These are phyloP conservation scores for Leucocoprinus sp. DNA, from an alignment of 768 basidiomycete genomes.

Conservation along the genomic window DNA sequence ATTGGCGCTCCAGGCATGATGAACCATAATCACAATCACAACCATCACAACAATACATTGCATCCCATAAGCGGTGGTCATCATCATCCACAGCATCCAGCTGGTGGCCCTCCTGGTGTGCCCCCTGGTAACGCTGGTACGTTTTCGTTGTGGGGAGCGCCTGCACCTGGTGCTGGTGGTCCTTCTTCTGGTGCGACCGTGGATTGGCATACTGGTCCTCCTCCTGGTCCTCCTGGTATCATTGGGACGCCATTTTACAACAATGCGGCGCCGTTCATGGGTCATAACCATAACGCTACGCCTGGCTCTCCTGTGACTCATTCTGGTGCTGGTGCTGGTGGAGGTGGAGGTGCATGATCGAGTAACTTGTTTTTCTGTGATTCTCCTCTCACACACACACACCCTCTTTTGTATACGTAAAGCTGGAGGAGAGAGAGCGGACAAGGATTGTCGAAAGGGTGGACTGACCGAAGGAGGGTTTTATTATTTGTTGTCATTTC, in stretches of 20 bases:
- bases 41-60: slow-evolving; percentile 4
- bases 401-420: too few species aligned
- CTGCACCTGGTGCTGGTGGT: slow-evolving; percentile 17
- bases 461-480: too few species aligned
- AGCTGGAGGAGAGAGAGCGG: neutral
- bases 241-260: neutral
- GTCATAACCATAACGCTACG: slow-evolving; percentile 28
- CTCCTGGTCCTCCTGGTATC: slow-evolving; percentile 25
- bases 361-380: too few species aligned
- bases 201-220: slow-evolving; percentile 41
- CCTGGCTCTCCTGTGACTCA: slow-evolving; percentile 43
- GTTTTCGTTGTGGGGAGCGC: slow-evolving; percentile 31
- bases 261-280: slow-evolving; percentile 27
- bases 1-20: slow-evolving; percentile 16
- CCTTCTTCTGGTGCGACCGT: slow-evolving; percentile 11
- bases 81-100: slow-evolving; percentile 9
- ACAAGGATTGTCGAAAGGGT: too few species aligned
- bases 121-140: slow-evolving; percentile 9
- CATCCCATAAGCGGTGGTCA: slow-evolving; percentile 15
- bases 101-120: slow-evolving; percentile 15
- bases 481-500: neutral
- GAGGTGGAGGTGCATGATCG: neutral
- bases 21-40: slow-evolving; percentile 11
- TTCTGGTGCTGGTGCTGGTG: slow-evolving; percentile 16
- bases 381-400: too few species aligned